phyloP scores from a whole-genome alignment of 1,284 basidiomycete genomes.

The Filobasidium uniguttulatum region DNA sequence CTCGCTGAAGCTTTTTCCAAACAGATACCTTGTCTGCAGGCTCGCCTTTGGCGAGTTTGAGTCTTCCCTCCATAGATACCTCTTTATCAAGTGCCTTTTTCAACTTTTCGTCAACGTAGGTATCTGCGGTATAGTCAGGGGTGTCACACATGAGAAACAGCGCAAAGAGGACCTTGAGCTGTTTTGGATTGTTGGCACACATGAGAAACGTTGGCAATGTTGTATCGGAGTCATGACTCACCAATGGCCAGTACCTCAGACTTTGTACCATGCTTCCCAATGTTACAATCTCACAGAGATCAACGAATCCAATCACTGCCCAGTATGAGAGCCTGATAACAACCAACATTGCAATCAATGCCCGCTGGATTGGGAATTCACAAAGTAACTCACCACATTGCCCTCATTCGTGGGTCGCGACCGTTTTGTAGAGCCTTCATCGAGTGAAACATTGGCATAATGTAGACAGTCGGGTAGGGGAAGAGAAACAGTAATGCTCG shows the following conservation, averaged over 20 bases:
- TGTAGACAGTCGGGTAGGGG: slow-evolving; percentile 6
- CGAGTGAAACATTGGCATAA: slow-evolving; percentile 10
- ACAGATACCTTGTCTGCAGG: slow-evolving; percentile 7
- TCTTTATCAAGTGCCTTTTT: slow-evolving; percentile 1
- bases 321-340: slow-evolving; percentile 7
- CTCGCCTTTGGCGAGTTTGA: slow-evolving; percentile 4
- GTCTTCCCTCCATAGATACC: not conserved
- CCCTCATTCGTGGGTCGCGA: slow-evolving; percentile 3
- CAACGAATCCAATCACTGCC: slow-evolving; percentile 4
- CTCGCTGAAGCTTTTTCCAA: slow-evolving; percentile 5
- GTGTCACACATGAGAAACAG: slow-evolving; percentile 11
- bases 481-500: slow-evolving; percentile 6
- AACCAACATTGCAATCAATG: not conserved
- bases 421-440: slow-evolving; percentile 8
- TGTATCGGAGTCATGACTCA: not conserved
- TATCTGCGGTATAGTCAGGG: slow-evolving; percentile 2
- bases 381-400: slow-evolving; percentile 4
- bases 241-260: slow-evolving; percentile 7
- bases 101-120: slow-evolving; percentile 3
- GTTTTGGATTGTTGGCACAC: not conserved
- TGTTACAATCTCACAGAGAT: slow-evolving; percentile 4
- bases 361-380: not conserved
- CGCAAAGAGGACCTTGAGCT: slow-evolving; percentile 8
- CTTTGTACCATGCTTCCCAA: slow-evolving; percentile 7
- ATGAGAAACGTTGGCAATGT: too few relatives aligned